Percentiles rank a stretch among this genome's conserved stretches.
Conservation (phyloP, 176 grass and related monocot species). For the Saccharum officinarum region DNA sequence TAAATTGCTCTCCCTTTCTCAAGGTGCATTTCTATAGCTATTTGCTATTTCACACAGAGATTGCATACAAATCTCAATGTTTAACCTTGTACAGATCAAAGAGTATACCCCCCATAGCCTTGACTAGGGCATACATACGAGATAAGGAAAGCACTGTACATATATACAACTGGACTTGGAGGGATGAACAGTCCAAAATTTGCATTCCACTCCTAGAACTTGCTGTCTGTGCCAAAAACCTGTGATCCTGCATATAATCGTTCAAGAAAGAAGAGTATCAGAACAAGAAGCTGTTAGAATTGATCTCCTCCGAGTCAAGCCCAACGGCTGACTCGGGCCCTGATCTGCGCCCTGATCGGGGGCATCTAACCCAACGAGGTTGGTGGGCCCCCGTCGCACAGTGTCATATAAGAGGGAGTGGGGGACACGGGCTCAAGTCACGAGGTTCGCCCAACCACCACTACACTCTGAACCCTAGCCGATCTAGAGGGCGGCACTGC, state of each 20-base stretch:
- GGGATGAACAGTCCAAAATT: slow-evolving; percentile 6
- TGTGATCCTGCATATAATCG: slow-evolving; percentile 29
- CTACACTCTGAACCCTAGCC: no score
- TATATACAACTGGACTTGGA: not conserved
- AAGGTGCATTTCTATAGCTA: not conserved
- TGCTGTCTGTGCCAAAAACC: slow-evolving; percentile 29
- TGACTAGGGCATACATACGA: not conserved
- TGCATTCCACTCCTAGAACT: slow-evolving; percentile 13
- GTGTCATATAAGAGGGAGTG: no score
- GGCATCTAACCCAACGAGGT: no score
- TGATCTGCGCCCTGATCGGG: no score
- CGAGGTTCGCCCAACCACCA: no score
- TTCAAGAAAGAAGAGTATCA: not conserved
- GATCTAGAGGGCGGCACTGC: no score
- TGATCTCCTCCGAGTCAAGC: no score
- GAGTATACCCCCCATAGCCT: not conserved
- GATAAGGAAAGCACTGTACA: slow-evolving; percentile 3
- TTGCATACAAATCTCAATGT: slow-evolving; percentile 1
- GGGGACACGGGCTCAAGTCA: no score
- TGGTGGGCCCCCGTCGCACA: no score
- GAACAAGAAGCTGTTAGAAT: no score
- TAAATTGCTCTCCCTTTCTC: not conserved
- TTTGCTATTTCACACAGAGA: not conserved
- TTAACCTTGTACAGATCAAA: slow-evolving; percentile 23
- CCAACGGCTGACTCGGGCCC: no score